phyloP scores from a whole-genome alignment of 2,329 filamentous ascomycete species.

The Talaromyces sp. region DNA sequence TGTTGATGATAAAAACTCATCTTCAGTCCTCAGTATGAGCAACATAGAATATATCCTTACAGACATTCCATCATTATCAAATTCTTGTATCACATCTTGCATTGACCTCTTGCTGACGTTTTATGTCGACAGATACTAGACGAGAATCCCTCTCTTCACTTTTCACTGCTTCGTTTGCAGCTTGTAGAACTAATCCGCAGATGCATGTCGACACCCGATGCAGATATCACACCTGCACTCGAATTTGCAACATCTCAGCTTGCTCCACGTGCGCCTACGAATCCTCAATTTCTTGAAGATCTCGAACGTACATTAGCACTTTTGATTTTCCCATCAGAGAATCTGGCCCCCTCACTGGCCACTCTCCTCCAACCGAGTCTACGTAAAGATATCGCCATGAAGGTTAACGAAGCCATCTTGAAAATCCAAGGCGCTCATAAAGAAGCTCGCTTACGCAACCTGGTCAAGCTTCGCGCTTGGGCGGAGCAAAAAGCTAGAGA shows the following conservation, averaged over 20 bases:
- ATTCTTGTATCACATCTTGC: neutral
- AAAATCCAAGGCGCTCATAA: slow-evolving; percentile 64
- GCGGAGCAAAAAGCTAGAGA: slow-evolving; percentile 59
- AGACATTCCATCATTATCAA: neutral
- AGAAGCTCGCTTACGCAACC: slow-evolving; percentile 74
- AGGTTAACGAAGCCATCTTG: slow-evolving; percentile 85
- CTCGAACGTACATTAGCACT: slow-evolving; percentile 91
- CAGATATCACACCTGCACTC: slow-evolving; percentile 73
- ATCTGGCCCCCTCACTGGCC: slow-evolving; percentile 68
- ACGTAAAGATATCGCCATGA: slow-evolving; percentile 74
- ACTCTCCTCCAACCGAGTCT: slow-evolving; percentile 73
- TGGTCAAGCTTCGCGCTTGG: slow-evolving; percentile 81
- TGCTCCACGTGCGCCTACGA: slow-evolving; percentile 77
- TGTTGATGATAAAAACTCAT: slow-evolving; percentile 77
- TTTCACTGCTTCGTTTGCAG: slow-evolving; percentile 82
- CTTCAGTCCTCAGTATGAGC: slow-evolving; percentile 88
- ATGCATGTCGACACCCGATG: slow-evolving; percentile 60
- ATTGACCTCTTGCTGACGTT: neutral
- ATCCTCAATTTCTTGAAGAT: slow-evolving; percentile 74
- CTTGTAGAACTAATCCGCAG: slow-evolving; percentile 86
- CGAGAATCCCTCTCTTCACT: slow-evolving; percentile 74
- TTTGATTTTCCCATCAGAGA: slow-evolving; percentile 79
- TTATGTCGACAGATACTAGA: slow-evolving; percentile 68
- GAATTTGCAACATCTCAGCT: slow-evolving; percentile 84
- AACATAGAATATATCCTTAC: slow-evolving; percentile 25